Conservation (phyloP, 2,329 filamentous ascomycete species). For the Epichloe uncinata region DNA sequence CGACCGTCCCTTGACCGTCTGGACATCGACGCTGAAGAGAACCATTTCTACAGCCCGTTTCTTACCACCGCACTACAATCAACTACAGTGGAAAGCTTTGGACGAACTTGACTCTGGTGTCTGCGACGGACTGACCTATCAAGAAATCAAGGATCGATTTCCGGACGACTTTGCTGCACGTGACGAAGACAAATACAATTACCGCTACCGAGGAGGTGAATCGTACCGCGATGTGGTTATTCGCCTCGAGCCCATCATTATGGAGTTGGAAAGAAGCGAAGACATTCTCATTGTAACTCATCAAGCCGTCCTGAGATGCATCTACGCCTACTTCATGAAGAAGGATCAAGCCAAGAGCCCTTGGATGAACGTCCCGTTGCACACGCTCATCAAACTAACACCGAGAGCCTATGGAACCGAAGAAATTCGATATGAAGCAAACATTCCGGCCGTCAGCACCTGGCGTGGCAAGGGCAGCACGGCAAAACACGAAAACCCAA, state of each 20-base stretch:
- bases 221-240: conserved; percentile 95
- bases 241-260: conserved; percentile 95
- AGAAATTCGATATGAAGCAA: conserved; percentile 74
- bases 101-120: conserved; percentile 95
- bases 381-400: conserved; percentile 92
- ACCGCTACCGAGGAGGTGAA: conserved; percentile 93
- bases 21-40: conserved; percentile 54
- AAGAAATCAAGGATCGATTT: conserved; percentile 80
- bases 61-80: conserved; percentile 71
- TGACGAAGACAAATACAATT: conserved; percentile 99
- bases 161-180: conserved; percentile 92
- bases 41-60: conserved; percentile 86
- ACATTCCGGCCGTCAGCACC: conserved; percentile 91
- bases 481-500: conserved; percentile 67
- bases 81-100: conserved; percentile 95
- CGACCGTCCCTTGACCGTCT: conserved; percentile 47
- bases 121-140: conserved; percentile 92
- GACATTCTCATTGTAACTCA: conserved; percentile 98
- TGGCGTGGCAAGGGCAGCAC: conserved; percentile 90
- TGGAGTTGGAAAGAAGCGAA: conserved; percentile 92
- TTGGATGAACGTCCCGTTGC: conserved; percentile 97
- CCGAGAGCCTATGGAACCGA: conserved; percentile 89
- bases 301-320: conserved; percentile 90
- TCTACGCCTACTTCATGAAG: conserved; percentile 99
- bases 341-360: conserved; percentile 84